Conservation (phyloP, 257 asterid genomes). For the Lycium barbarum region DNA sequence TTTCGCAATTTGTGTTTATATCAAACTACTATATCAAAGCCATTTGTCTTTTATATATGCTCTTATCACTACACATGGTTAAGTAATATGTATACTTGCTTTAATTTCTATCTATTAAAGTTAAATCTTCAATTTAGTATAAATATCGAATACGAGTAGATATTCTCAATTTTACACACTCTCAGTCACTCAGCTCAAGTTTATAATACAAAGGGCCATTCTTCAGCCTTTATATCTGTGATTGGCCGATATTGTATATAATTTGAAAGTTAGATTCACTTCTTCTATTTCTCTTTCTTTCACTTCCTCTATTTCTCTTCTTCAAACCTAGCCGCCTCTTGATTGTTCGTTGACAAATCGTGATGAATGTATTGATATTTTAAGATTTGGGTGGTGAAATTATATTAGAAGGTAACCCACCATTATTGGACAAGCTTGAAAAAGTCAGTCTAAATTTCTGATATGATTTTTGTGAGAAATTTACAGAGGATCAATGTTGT, state of each 20-base stretch:
- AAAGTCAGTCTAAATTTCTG: too few relatives aligned
- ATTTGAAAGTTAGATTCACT: neutral
- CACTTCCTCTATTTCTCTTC: neutral
- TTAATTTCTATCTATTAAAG: neutral
- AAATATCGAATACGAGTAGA: neutral
- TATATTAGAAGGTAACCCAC: neutral
- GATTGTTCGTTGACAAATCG: neutral
- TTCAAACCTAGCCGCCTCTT: neutral
- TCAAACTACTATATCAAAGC: neutral
- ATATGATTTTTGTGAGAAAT: neutral
- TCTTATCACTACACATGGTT: neutral
- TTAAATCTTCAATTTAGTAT: neutral
- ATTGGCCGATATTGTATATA: neutral
- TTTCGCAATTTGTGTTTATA: neutral
- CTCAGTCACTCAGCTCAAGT: neutral
- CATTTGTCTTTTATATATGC: neutral
- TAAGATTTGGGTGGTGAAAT: neutral
- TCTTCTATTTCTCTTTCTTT: neutral
- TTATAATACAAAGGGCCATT: too few relatives aligned
- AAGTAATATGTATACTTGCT: neutral
- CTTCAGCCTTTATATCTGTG: too few relatives aligned
- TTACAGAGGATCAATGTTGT: too few relatives aligned
- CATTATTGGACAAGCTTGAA: neutral
- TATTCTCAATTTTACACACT: neutral
- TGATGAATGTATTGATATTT: neutral